These are phyloP conservation scores for Neurospora sp. DNA, from an alignment of 495 filamentous ascomycete species.

Conservation along the genomic window DNA sequence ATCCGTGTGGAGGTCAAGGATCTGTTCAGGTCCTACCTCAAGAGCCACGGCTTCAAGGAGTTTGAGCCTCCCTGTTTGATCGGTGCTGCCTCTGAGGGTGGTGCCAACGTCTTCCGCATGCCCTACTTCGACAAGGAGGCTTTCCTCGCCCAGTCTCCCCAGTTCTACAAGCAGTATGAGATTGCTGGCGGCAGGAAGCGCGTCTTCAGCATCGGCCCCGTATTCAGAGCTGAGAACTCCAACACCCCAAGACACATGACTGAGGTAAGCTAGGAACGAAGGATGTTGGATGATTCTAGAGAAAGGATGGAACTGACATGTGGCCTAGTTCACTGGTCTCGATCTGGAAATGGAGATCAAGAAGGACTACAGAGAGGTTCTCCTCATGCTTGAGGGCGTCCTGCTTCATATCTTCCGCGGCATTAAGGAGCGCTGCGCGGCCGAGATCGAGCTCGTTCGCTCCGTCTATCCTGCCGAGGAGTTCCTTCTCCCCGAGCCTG, in stretches of 20 bases:
- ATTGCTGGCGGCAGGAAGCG: slow-evolving; percentile 85
- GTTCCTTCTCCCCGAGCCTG: slow-evolving; percentile 44
- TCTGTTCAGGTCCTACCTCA: slow-evolving; percentile 71
- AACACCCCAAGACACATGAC: slow-evolving; percentile 96
- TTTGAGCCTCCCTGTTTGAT: slow-evolving; percentile 71
- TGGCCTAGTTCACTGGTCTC: slow-evolving; percentile 64
- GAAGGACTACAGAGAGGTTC: slow-evolving; percentile 78
- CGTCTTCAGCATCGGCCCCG: slow-evolving; percentile 82
- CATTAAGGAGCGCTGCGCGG: slow-evolving; percentile 54
- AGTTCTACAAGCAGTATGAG: slow-evolving; percentile 94
- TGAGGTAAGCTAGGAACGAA: slow-evolving; percentile 36
- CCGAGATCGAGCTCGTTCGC: slow-evolving; percentile 60
- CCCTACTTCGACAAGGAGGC: slow-evolving; percentile 82
- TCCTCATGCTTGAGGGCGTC: slow-evolving; percentile 68
- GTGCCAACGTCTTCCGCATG: slow-evolving; percentile 84
- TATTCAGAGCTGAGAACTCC: slow-evolving; percentile 94
- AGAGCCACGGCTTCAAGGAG: slow-evolving; percentile 66
- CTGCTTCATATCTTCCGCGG: slow-evolving; percentile 82
- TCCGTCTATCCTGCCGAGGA: slow-evolving; percentile 49
- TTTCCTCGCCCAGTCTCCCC: slow-evolving; percentile 66
- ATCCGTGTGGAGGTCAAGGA: slow-evolving; percentile 74
- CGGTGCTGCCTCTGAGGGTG: slow-evolving; percentile 84
- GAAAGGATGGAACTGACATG: not conserved
- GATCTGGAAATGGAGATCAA: slow-evolving; percentile 97
- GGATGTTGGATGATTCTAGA: not conserved